Evolutionary conservation across 1,284 basidiomycete genomes (phyloP).

Genomic region (Blastosporella zonata): DNA sequence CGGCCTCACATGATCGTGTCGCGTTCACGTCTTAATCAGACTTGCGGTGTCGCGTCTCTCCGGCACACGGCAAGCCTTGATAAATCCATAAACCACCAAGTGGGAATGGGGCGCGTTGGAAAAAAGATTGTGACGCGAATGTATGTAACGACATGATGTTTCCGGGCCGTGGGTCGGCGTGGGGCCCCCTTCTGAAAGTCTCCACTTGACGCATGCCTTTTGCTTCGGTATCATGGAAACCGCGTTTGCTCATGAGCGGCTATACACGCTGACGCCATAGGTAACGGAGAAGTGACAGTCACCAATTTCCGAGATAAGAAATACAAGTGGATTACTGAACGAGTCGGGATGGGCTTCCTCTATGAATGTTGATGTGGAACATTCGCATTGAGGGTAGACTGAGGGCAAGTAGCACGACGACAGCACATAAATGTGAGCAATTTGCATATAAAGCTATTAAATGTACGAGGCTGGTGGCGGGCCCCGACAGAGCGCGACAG

Average conservation of each 20-base stretch:
- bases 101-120: too few relatives aligned
- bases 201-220: background rate
- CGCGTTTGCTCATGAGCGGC: background rate
- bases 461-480: background rate
- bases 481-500: too few relatives aligned
- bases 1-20: constrained; percentile 21
- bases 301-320: constrained; percentile 14
- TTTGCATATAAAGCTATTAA: background rate
- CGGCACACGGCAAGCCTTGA: too few relatives aligned
- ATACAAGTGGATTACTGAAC: constrained; percentile 12
- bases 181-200: background rate
- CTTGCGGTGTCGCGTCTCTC: too few relatives aligned
- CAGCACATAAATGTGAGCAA: too few relatives aligned
- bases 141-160: too few relatives aligned
- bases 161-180: background rate
- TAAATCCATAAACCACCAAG: too few relatives aligned
- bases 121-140: too few relatives aligned
- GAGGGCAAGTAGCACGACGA: background rate
- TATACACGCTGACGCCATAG: background rate
- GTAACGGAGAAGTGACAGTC: background rate
- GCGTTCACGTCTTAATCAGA: background rate
- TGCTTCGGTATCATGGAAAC: background rate
- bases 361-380: constrained; percentile 2
- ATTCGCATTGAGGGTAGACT: background rate
- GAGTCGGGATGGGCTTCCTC: constrained; percentile 1